Evolutionary conservation across 352 stramenopile species (phyloP), one percentile per base, ranked within the genome.

Genomic region (Elongisporangium senticosum): DNA sequence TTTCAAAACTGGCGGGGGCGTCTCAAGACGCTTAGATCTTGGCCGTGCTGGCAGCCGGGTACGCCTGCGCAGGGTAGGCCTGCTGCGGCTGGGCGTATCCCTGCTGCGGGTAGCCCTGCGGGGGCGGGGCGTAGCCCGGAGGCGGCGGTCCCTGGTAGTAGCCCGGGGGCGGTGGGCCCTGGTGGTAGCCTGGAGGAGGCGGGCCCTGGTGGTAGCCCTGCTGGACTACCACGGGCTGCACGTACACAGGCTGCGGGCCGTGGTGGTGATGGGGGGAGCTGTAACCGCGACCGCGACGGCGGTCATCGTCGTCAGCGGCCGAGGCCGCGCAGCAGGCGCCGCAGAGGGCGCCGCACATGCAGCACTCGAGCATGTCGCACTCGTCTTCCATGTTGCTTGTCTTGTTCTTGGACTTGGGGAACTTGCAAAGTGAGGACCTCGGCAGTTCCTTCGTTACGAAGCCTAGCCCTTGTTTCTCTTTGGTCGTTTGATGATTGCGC

Each of bases 301-400:
- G 61, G 60, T 66, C 55, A 62, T 80, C 61, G 40, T 65, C 62
- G 40, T 72, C 67, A 20, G 64, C 62, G 4, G 66, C 67, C 5
- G 71, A 73, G 2, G 75, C 65, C 21, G 78, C 83, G 58, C 83
- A 93, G 74, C 83, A 93, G 51, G 81, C 79, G 48, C 76, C 83
- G 59, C 83, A 93, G 48, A 89, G 72, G 15, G 78, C 77, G 56
- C 80, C 80, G 69, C 82, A 90, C 61, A 89, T 66, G 63, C 77
- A 86, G 74, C 78, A 90, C 63, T 88, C 80, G 71, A 87, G 74
- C 69, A 89, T 83, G 53, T 93, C 83, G 54, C 81, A 90, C 53
- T 77, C 78, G 60, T 88, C 79, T 51, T 88, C 80, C 72, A 86
- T 88, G 43, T 50, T 58, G 19, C 37, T 48, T 53, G 6, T 17